Conservation (phyloP, 2,329 filamentous ascomycete genomes). For the Phialophora expanda region DNA sequence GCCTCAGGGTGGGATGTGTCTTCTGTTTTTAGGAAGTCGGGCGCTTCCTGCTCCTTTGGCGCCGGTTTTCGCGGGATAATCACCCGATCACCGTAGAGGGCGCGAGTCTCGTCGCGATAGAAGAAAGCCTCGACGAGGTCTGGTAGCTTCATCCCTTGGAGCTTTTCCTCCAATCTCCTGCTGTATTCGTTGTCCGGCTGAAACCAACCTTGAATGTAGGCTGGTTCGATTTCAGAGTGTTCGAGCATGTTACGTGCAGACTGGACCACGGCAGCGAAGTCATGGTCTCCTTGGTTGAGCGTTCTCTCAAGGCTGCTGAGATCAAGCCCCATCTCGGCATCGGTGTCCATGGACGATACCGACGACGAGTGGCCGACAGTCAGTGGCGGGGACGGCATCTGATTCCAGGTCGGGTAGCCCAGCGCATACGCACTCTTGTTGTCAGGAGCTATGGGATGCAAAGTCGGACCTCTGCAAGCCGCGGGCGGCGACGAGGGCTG, state of each 20-base stretch:
- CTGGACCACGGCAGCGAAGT: slow-evolving; percentile 3
- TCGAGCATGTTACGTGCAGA: slow-evolving; percentile 12
- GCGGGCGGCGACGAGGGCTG: background rate
- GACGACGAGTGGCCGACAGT: slow-evolving; percentile 3
- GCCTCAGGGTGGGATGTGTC: background rate
- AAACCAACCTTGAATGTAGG: slow-evolving; percentile 31
- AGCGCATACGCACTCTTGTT: background rate
- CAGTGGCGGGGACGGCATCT: slow-evolving; percentile 1
- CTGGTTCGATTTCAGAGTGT: slow-evolving; percentile 16
- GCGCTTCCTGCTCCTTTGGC: slow-evolving; percentile 1
- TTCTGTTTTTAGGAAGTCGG: background rate
- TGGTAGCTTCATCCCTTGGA: slow-evolving; percentile 12
- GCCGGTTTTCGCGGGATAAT: slow-evolving; percentile 10
- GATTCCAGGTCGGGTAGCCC: background rate
- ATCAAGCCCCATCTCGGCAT: background rate
- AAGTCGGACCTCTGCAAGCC: background rate
- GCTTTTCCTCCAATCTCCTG: slow-evolving; percentile 19
- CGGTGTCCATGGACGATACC: slow-evolving; percentile 1
- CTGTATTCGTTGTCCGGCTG: slow-evolving; percentile 27
- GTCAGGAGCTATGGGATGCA: background rate
- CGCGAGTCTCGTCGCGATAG: slow-evolving; percentile 18
- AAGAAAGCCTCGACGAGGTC: slow-evolving; percentile 27
- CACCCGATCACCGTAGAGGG: slow-evolving; percentile 25
- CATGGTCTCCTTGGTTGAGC: slow-evolving; percentile 8
- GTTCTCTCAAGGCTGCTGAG: slow-evolving; percentile 3